Conservation (phyloP, 345 rosid species). For the Bruguiera parviflora region DNA sequence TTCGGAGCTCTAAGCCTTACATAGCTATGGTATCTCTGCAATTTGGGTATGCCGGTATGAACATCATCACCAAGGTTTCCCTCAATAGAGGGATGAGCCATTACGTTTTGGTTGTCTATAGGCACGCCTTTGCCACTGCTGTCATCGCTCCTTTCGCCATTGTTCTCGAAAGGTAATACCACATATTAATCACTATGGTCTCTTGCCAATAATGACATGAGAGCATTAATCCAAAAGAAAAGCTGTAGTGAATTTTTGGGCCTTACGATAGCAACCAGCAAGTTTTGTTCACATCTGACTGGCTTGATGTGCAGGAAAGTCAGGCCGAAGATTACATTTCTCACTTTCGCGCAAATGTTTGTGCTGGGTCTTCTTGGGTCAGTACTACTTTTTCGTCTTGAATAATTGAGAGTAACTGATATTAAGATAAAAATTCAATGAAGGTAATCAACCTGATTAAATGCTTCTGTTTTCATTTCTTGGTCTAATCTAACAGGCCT, state of each 20-base stretch:
- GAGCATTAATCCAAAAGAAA: no score
- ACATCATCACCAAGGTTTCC: constrained; percentile 26
- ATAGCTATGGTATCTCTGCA: constrained; percentile 24
- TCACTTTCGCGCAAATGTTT: constrained; percentile 19
- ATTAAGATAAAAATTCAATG: neutral
- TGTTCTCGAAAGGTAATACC: constrained; percentile 22
- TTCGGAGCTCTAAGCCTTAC: constrained; percentile 20
- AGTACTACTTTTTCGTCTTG: neutral
- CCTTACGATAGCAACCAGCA: neutral
- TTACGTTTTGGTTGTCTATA: constrained; percentile 23
- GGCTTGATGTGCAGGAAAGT: constrained; percentile 14
- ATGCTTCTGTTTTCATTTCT: neutral
- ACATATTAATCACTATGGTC: no score
- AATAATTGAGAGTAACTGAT: neutral
- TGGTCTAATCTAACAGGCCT: constrained; percentile 17
- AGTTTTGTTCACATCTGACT: neutral
- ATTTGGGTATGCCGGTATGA: constrained; percentile 32
- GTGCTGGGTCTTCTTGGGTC: constrained; percentile 26
- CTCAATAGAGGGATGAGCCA: constrained; percentile 31
- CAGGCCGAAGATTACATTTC: constrained; percentile 23
- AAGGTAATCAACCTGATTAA: neutral
- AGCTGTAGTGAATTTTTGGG: no score
- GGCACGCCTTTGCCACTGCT: constrained; percentile 27
- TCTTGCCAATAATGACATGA: no score
- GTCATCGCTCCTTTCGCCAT: constrained; percentile 29